Conservation (phyloP, 495 filamentous ascomycete genomes). For the Tuber borchii region DNA sequence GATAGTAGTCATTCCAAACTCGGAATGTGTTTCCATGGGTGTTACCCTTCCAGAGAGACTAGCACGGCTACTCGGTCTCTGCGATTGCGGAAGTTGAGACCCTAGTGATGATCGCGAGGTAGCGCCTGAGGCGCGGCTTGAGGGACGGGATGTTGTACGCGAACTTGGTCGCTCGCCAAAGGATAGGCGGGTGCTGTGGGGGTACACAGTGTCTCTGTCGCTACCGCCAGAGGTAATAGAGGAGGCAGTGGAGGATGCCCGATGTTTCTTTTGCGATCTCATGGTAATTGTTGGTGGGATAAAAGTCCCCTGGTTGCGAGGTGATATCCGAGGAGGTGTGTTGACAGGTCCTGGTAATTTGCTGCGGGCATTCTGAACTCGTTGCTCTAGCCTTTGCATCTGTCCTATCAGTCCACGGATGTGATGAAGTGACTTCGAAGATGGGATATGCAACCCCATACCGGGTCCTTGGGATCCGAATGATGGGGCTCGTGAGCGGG, state of each 20-base stretch:
- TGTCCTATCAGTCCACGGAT: slow-evolving; percentile 88
- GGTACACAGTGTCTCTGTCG: slow-evolving; percentile 17
- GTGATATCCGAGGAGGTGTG: slow-evolving; percentile 76
- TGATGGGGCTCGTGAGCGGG: slow-evolving; percentile 38
- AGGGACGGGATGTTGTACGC: slow-evolving; percentile 5
- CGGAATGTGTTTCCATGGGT: slow-evolving; percentile 22
- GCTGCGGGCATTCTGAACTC: slow-evolving; percentile 86
- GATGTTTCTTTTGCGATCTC: slow-evolving; percentile 35
- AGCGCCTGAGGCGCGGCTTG: slow-evolving; percentile 30
- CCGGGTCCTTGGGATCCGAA: slow-evolving; percentile 40
- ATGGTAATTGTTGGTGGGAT: slow-evolving; percentile 31
- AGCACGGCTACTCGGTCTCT: slow-evolving; percentile 29
- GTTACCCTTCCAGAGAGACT: slow-evolving; percentile 19
- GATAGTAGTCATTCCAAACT: slow-evolving; percentile 30
- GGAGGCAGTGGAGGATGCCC: slow-evolving; percentile 35
- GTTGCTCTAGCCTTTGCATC: slow-evolving; percentile 90
- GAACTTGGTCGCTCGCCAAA: slow-evolving; percentile 29
- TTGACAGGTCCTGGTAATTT: slow-evolving; percentile 75
- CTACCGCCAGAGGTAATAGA: slow-evolving; percentile 35
- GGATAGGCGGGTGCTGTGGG: slow-evolving; percentile 26
- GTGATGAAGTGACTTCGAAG: slow-evolving; percentile 83
- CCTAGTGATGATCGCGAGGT: slow-evolving; percentile 31
- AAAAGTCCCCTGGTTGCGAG: slow-evolving; percentile 45
- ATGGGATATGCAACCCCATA: slow-evolving; percentile 52
- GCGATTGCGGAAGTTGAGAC: slow-evolving; percentile 11